Percentiles rank a stretch among this genome's conserved stretches.
These are phyloP conservation scores for Nepenthes alata DNA, from an alignment of 179 eudicot genomes.

Conservation along the genomic window DNA sequence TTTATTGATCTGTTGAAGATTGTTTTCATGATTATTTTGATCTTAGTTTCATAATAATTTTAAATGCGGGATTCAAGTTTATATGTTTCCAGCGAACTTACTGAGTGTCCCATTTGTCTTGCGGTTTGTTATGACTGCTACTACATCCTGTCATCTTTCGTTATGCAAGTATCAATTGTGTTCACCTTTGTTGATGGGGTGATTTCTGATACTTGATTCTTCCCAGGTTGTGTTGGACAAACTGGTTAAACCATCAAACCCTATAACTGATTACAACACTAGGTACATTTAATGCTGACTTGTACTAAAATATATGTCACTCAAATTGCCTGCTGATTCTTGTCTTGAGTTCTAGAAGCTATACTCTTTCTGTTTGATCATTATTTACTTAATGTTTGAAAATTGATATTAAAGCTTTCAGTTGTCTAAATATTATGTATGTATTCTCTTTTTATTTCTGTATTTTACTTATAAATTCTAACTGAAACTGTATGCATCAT, in stretches of 20 bases:
- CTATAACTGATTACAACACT: constrained; percentile 81
- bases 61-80: no score
- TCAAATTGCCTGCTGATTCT: background rate
- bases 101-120: no score
- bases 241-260: constrained; percentile 80
- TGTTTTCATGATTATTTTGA: no score
- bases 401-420: no score
- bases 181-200: background rate
- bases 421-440: no score
- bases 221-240: constrained; percentile 82
- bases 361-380: background rate
- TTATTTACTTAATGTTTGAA: background rate
- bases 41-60: no score
- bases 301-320: background rate
- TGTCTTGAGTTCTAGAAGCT: background rate
- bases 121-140: no score
- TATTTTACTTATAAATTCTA: no score
- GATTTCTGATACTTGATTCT: background rate
- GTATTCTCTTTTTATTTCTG: no score
- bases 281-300: constrained; percentile 33
- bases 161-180: background rate
- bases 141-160: background rate
- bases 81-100: no score
- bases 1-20: no score
- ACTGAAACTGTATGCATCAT: no score